Percentiles rank a stretch among this genome's conserved stretches.
Evolutionary conservation across 768 basidiomycete genomes (phyloP).

Genomic region (Termitomyces sp.): DNA sequence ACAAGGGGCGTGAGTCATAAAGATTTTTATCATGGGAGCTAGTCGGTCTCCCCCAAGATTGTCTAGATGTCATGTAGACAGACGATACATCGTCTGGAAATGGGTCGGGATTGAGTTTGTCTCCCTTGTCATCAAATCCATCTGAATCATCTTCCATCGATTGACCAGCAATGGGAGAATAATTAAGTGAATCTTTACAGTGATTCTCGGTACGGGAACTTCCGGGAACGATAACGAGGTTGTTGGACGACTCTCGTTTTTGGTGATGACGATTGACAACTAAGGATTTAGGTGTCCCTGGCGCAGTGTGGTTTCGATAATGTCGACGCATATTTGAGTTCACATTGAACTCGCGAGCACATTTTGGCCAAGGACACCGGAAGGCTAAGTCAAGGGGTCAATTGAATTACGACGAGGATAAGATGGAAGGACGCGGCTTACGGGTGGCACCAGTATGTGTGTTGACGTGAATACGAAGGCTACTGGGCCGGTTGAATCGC

Average conservation of each 20-base stretch:
- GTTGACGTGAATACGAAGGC: slow-evolving; percentile 62
- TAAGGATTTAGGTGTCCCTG: slow-evolving; percentile 25
- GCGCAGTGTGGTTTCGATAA: slow-evolving; percentile 59
- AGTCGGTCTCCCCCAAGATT: background rate
- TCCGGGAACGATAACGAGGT: slow-evolving; percentile 14
- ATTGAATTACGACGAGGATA: background rate
- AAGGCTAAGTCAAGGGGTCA: slow-evolving; percentile 48
- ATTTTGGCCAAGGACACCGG: slow-evolving; percentile 69
- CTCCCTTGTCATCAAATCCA: slow-evolving; percentile 21
- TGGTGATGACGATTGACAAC: slow-evolving; percentile 23
- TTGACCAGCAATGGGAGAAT: slow-evolving; percentile 18
- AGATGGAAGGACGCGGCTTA: slow-evolving; percentile 28
- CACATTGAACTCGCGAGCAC: slow-evolving; percentile 77
- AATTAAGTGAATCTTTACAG: background rate
- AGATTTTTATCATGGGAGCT: background rate
- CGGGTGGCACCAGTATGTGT: slow-evolving; percentile 69
- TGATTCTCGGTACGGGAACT: background rate
- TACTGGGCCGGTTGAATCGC: slow-evolving; percentile 68
- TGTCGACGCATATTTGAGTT: slow-evolving; percentile 85
- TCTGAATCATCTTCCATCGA: slow-evolving; percentile 25
- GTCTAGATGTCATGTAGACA: slow-evolving; percentile 1
- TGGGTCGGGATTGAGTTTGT: slow-evolving; percentile 19
- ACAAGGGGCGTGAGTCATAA: background rate
- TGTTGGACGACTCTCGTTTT: slow-evolving; percentile 18
- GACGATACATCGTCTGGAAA: slow-evolving; percentile 10